Conservation (phyloP, 352 stramenopile genomes). For the Blastocystis sp. region DNA sequence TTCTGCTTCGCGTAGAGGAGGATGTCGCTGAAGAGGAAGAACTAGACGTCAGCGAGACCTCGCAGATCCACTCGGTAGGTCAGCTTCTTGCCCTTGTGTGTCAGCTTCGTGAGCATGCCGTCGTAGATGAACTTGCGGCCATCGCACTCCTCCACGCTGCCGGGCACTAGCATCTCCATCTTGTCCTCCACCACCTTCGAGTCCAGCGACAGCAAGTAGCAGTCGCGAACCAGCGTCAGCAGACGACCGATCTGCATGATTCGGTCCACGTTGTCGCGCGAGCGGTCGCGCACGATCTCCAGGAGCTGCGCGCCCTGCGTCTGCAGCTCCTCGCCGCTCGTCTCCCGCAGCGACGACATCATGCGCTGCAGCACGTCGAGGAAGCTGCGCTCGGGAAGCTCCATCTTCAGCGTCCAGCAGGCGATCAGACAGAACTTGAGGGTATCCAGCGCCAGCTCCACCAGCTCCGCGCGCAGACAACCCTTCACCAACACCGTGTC, state of each 20-base stretch:
- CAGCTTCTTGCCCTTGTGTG: not conserved
- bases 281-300: not conserved
- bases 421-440: conserved; percentile 1
- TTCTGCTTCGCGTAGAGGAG: conserved; percentile 71
- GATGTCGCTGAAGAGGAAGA: conserved; percentile 76
- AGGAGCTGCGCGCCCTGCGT: not conserved
- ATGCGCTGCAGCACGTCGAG: not conserved
- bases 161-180: not conserved
- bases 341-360: not conserved
- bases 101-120: not conserved
- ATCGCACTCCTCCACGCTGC: not conserved
- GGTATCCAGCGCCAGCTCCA: not conserved
- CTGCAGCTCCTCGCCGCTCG: not conserved
- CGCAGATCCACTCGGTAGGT: not conserved
- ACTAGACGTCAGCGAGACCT: conserved; percentile 55
- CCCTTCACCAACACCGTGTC: conserved; percentile 30
- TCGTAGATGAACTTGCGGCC: conserved; percentile 16
- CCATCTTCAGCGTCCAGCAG: conserved; percentile 1
- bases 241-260: not conserved
- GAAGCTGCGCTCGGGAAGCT: not conserved
- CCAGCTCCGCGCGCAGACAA: not conserved
- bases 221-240: not conserved
- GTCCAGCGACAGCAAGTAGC: not conserved
- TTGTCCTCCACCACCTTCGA: conserved; percentile 14
- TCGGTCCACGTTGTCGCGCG: not conserved